Conservation (phyloP, 352 stramenopile genomes). For the Pythium utonaiense region DNA sequence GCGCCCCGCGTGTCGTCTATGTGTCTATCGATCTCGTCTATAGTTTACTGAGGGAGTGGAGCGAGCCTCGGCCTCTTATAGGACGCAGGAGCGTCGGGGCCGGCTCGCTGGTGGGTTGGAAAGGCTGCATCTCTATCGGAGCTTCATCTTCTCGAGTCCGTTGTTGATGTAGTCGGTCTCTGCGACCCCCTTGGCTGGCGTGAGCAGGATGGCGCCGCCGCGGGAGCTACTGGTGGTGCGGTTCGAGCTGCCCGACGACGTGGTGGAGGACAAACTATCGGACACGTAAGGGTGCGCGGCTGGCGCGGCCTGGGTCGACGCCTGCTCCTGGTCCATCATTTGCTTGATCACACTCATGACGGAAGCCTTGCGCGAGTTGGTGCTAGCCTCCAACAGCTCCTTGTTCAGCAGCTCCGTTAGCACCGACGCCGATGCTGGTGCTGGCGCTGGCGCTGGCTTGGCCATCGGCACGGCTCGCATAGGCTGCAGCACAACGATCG, state of each 20-base stretch:
- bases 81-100: background rate
- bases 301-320: background rate
- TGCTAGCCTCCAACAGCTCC: slow-evolving; percentile 29
- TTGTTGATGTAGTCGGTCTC: background rate
- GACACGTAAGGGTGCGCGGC: background rate
- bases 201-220: slow-evolving; percentile 14
- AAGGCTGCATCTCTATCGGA: background rate
- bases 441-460: background rate
- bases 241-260: background rate
- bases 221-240: background rate
- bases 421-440: slow-evolving; percentile 8
- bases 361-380: slow-evolving; percentile 33
- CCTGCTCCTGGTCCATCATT: slow-evolving; percentile 43
- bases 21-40: background rate
- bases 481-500: slow-evolving; percentile 26
- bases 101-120: background rate
- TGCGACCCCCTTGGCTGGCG: background rate
- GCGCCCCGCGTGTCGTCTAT: background rate
- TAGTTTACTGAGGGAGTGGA: background rate
- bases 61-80: background rate
- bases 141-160: background rate
- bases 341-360: slow-evolving; percentile 51
- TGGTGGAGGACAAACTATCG: background rate
- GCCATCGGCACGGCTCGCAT: background rate
- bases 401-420: slow-evolving; percentile 45